Base-by-base conservation (phyloP, 2,329 filamentous ascomycete species). In the Coniochaeta ligniaria region DNA sequence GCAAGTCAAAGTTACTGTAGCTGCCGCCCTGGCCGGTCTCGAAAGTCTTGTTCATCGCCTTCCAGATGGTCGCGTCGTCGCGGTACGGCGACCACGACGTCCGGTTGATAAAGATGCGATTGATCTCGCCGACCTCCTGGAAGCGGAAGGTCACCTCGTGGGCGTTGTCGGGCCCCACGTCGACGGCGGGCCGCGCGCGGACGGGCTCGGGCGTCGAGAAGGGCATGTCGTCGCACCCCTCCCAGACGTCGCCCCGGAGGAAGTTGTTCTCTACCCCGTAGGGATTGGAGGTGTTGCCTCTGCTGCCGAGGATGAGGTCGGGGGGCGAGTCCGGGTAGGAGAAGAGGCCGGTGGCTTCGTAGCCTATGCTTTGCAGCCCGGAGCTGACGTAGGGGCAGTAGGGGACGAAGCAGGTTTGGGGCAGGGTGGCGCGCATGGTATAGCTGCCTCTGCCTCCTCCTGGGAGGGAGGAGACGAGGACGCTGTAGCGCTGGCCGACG, bases 401-500 rank as follows among this genome's bases (percentile, higher is more conserved):
- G 16, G 72, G 72, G 38, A 74, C 62, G 61, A 74, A 75, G 33
- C 72, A 75, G 2, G 70, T 69, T 41, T 65, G 59, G 17, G 71
- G 71, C 20, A 74, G 60, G 28, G 70, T 68, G 1, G 74, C 77
- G 52, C 74, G 70, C 50, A 77, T 71, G 43, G 67, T 64, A 61
- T 76, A 76, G 62, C 71, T 71, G 0, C 72, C 72, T 14, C 71
- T 71, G 0, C 72, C 72, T 14, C 47, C 26, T 1, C 65, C 61
- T 63, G 72, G 71, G 63, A 73, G 66, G 11, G 74, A 70, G 14
- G 60, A 63, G 17, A 77, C 36, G n/a, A 76, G 59, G 7, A 76
- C 71, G 6, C 71, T 73, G 45, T 69, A 74, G 5, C 75, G 71
- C 65, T 78, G 75, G 1, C 74, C 75, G 0, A 75, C 67, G 58